Base-by-base conservation (phyloP, 2,329 filamentous ascomycete species). In the Thielaviopsis musarum region DNA sequence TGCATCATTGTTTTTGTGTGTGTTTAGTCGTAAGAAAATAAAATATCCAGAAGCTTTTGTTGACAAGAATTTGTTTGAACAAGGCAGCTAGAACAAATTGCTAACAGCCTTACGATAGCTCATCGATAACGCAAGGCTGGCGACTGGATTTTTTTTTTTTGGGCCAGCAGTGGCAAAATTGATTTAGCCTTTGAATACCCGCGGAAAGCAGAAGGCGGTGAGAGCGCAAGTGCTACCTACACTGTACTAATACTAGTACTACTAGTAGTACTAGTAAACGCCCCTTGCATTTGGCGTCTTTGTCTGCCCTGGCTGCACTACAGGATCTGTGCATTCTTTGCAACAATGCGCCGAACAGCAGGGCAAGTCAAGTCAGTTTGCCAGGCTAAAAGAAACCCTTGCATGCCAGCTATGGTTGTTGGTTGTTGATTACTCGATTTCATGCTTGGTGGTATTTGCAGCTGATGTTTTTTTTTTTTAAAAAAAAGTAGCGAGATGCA, bases 1-100 rank as follows among this genome's bases (percentile, higher is more conserved):
- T 96, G 91, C 75, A 95, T 83, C 74, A 79, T 82, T 75, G 72
- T 51, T 45, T 21, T 48, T 21, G 26, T 19, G 45, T 17, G 3
- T 34, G n/a, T 51, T n/a, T 17, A 19, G 45, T 6, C 10, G 21
- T 9, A 21, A 19, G 12, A 52, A 22, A 7, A 24, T 7, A 24
- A 24, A 1, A 48, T 45, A 34, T 53, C 6, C 24, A 6, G 24
- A 26, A 6, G 6, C 24, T 26, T 26, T 15, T 45, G 13, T n/a
- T 21, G 45, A 49, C 4, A 49, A 49, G 3, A 45, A 45, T 17
- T 45, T 45, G 5, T 45, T 10, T 17, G 15, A n/a, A n/a, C 38
- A n/a, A 45, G 15, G 38, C 15, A 49, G 5, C 45, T 6, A 49
- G 5, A 49, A 10, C 30, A 34, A 34, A 34, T 34, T 34, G 30